Conservation (phyloP, 1,284 basidiomycete species). For the Anthracocystis setariae region DNA sequence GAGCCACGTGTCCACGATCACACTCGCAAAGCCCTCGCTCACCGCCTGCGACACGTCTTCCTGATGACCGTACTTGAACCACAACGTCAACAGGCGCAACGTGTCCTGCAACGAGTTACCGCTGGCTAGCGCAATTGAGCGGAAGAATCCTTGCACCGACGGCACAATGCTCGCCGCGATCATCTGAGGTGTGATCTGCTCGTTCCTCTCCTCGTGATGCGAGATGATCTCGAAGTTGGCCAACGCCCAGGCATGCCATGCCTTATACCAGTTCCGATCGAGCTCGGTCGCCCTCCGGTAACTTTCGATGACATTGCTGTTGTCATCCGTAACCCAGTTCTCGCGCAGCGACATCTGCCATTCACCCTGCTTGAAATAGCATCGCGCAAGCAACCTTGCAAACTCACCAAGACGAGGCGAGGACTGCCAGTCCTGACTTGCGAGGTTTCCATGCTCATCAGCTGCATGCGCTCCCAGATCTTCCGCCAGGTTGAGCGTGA, state of each 20-base stretch:
- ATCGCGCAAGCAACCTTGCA: conserved; percentile 89
- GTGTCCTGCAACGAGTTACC: conserved; percentile 96
- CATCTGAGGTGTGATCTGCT: conserved; percentile 77
- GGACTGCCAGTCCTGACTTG: conserved; percentile 60
- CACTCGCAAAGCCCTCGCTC: conserved; percentile 84
- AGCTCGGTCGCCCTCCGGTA: conserved; percentile 90
- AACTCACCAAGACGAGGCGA: conserved; percentile 74
- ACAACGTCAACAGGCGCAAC: conserved; percentile 89
- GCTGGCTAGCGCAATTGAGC: conserved; percentile 85
- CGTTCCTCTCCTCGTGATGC: conserved; percentile 69
- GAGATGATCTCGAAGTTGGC: conserved; percentile 93
- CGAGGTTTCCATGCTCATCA: conserved; percentile 58
- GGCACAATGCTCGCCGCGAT: conserved; percentile 90
- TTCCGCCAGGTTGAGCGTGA: conserved; percentile 77
- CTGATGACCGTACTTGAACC: conserved; percentile 97
- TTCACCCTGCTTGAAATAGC: conserved; percentile 95
- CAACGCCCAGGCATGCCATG: conserved; percentile 98
- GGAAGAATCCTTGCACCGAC: conserved; percentile 93
- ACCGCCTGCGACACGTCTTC: conserved; percentile 91
- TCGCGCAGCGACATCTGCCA: conserved; percentile 86
- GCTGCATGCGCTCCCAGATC: conserved; percentile 76
- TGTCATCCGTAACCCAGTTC: conserved; percentile 74
- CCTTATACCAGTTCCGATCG: conserved; percentile 96
- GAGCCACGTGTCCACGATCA: conserved; percentile 97
- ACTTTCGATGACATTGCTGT: conserved; percentile 71